phyloP scores from a whole-genome alignment of 371 early-diverging fungal species.

The Chytridiales sp. region DNA sequence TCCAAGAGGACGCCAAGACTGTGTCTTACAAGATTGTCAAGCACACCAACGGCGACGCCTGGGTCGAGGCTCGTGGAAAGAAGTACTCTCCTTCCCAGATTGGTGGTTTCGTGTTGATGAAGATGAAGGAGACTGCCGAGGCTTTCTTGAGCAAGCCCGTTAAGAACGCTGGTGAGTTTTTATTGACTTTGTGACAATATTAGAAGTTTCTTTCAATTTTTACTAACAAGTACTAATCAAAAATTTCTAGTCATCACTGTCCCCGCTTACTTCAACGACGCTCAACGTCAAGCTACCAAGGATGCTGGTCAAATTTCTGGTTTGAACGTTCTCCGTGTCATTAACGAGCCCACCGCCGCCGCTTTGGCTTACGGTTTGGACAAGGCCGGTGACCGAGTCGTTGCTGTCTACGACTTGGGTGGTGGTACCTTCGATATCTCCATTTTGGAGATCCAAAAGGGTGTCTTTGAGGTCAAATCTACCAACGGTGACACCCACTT shows the following conservation, averaged over 20 bases:
- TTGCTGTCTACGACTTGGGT: slow-evolving; percentile 99
- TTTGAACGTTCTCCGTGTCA: slow-evolving; percentile 94
- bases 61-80: slow-evolving; percentile 92
- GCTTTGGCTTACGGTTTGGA: slow-evolving; percentile 98
- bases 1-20: slow-evolving; percentile 79
- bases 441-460: slow-evolving; percentile 95
- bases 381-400: slow-evolving; percentile 84
- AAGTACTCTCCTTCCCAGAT: slow-evolving; percentile 96
- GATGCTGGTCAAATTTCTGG: slow-evolving; percentile 97
- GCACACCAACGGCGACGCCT: slow-evolving; percentile 96
- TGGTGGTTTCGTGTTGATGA: slow-evolving; percentile 88
- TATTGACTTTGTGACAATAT: neutral
- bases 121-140: slow-evolving; percentile 96
- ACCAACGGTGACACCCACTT: slow-evolving; percentile 93
- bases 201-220: neutral
- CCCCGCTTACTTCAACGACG: slow-evolving; percentile 85
- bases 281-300: slow-evolving; percentile 99
- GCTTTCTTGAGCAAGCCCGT: slow-evolving; percentile 81
- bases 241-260: slow-evolving; percentile 62
- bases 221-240: neutral
- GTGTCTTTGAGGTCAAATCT: slow-evolving; percentile 97
- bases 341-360: slow-evolving; percentile 99
- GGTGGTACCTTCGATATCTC: slow-evolving; percentile 99
- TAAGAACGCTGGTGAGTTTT: slow-evolving; percentile 71
- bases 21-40: slow-evolving; percentile 90